A percentile compares a stretch with the other conserved stretches of the same genome.
These are phyloP conservation scores for Tremella mesenterica DNA, from an alignment of 768 basidiomycete species.

Conservation along the genomic window DNA sequence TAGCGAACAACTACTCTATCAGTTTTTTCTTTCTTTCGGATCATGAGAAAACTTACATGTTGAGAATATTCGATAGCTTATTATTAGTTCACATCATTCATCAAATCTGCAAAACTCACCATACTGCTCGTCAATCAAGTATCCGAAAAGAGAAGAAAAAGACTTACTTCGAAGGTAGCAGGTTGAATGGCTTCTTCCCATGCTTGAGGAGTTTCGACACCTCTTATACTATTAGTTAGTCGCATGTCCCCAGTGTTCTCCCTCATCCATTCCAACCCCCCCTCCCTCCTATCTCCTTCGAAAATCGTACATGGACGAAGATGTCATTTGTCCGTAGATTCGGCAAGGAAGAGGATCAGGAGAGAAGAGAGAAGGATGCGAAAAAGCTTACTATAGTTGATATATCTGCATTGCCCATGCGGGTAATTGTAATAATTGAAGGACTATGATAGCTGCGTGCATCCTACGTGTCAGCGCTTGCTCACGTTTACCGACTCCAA, in stretches of 20 bases:
- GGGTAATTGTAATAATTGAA: conserved; percentile 25
- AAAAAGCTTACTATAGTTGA: conserved; percentile 8
- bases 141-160: neutral
- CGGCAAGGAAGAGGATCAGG: too few species aligned
- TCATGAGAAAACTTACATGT: conserved; percentile 17
- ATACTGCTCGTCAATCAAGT: conserved; percentile 11
- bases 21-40: neutral
- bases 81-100: neutral
- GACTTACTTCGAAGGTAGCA: conserved; percentile 25
- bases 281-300: too few species aligned
- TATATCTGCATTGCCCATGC: conserved; percentile 9
- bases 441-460: conserved; percentile 5
- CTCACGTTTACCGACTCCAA: neutral
- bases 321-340: too few species aligned
- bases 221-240: neutral
- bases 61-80: conserved; percentile 34
- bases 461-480: too few species aligned
- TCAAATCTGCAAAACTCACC: conserved; percentile 6
- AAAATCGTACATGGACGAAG: too few species aligned
- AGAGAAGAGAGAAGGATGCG: neutral
- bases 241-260: neutral
- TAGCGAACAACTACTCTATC: conserved; percentile 25
- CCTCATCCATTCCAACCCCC: too few species aligned
- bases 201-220: conserved; percentile 5
- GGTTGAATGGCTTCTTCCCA: conserved; percentile 16